Evolutionary conservation across 2,329 filamentous ascomycete genomes (phyloP).

Genomic region (Curvularia sp.): DNA sequence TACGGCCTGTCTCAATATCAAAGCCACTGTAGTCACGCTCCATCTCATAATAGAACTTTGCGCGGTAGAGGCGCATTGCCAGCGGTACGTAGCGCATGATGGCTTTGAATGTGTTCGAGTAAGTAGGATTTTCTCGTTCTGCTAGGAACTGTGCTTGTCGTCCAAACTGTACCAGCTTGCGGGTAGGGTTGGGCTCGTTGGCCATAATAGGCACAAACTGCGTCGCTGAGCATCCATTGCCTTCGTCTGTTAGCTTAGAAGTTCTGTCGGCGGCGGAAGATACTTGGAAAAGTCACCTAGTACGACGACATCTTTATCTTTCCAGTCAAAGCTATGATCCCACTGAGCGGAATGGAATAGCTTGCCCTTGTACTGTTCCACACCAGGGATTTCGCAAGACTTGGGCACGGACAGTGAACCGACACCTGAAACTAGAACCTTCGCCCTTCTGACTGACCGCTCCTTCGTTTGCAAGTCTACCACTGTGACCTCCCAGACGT

Average conservation of each 20-base stretch:
- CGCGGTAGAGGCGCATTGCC: constrained; percentile 55
- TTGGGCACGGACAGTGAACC: constrained; percentile 42
- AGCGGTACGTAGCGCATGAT: constrained; percentile 56
- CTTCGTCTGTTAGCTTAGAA: constrained; percentile 24
- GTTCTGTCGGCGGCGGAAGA: too few species aligned
- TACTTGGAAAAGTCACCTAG: constrained; percentile 25
- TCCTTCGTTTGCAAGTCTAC: constrained; percentile 32
- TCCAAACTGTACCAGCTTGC: constrained; percentile 57
- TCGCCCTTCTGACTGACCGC: constrained; percentile 29
- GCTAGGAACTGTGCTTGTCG: constrained; percentile 60
- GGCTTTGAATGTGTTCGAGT: constrained; percentile 52
- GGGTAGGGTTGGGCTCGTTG: constrained; percentile 45
- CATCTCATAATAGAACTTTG: constrained; percentile 53
- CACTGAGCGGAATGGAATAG: constrained; percentile 45
- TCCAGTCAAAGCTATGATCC: constrained; percentile 61
- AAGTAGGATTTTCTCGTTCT: constrained; percentile 54
- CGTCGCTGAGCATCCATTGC: constrained; percentile 58
- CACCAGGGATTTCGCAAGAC: constrained; percentile 53
- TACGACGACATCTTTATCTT: constrained; percentile 42
- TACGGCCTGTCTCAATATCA: constrained; percentile 48
- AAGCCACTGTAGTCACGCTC: constrained; percentile 56
- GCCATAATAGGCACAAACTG: constrained; percentile 58
- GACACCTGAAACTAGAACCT: constrained; percentile 39
- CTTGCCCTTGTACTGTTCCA: constrained; percentile 53
- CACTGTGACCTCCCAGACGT: constrained; percentile 49